Conservation (phyloP, 192 early-diverging fungal species). For the Lobulomyces angularis region DNA sequence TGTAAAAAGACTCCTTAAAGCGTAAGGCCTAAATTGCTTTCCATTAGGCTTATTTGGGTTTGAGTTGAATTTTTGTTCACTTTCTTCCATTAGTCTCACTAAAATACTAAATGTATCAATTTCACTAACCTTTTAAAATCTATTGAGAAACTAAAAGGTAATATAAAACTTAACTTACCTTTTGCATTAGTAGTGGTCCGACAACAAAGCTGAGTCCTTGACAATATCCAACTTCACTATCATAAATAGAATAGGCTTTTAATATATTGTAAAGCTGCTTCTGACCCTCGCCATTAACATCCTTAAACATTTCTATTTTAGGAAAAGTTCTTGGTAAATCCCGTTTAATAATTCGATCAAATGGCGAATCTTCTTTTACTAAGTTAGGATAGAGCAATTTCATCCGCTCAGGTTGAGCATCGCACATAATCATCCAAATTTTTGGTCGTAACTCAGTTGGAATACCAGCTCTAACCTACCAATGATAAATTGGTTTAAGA, state of each 20-base stretch:
- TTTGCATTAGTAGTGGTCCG: conserved; percentile 66
- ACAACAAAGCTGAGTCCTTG: conserved; percentile 86
- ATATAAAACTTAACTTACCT: conserved; percentile 35
- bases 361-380: conserved; percentile 43
- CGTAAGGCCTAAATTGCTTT: conserved; percentile 31
- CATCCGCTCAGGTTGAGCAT: conserved; percentile 54
- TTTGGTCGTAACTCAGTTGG: conserved; percentile 66
- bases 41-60: neutral
- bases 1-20: conserved; percentile 74
- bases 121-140: conserved; percentile 61
- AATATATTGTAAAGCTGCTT: conserved; percentile 72
- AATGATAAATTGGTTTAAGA: too few relatives aligned
- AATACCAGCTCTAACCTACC: conserved; percentile 60
- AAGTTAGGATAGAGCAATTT: conserved; percentile 57
- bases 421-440: conserved; percentile 79
- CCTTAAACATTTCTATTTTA: conserved; percentile 66
- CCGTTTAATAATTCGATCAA: conserved; percentile 62
- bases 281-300: conserved; percentile 68
- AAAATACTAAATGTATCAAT: conserved; percentile 84
- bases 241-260: conserved; percentile 81
- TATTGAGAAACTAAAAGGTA: neutral
- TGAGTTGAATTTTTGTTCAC: conserved; percentile 2
- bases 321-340: conserved; percentile 87
- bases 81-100: conserved; percentile 69
- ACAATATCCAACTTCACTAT: conserved; percentile 86